These are phyloP conservation scores for Cryptococcus sp. DNA, from an alignment of 1,284 basidiomycete genomes.

Conservation along the genomic window DNA sequence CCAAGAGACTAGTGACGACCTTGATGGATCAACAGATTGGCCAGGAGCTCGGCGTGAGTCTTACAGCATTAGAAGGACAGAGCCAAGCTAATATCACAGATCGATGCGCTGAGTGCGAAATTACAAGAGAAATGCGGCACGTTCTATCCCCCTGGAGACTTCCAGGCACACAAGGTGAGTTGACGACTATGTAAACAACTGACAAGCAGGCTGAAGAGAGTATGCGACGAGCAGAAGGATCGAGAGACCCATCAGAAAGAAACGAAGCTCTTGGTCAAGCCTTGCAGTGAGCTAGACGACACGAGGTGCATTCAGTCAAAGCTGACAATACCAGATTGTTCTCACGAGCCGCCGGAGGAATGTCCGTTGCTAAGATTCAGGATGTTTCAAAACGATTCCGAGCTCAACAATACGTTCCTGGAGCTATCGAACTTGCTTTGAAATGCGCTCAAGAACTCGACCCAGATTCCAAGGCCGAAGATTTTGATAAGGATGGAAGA, in stretches of 20 bases:
- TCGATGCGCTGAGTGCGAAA: conserved; percentile 92
- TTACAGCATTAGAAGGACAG: not conserved
- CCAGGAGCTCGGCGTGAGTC: conserved; percentile 81
- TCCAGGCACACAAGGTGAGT: conserved; percentile 87
- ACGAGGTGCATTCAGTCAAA: conserved; percentile 3
- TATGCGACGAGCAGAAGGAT: conserved; percentile 82
- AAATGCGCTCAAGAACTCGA: conserved; percentile 79
- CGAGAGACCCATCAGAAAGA: conserved; percentile 65
- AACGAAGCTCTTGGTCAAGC: conserved; percentile 75
- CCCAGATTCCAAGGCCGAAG: conserved; percentile 67
- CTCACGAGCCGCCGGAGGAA: conserved; percentile 61
- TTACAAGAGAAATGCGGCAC: conserved; percentile 91
- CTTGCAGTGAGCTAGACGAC: conserved; percentile 56
- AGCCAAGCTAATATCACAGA: conserved; percentile 51
- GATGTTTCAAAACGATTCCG: conserved; percentile 84
- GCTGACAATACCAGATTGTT: conserved; percentile 60
- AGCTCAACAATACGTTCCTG: conserved; percentile 69
- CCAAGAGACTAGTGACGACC: conserved; percentile 84
- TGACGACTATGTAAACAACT: not conserved
- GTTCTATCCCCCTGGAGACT: conserved; percentile 97
- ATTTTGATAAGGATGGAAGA: conserved; percentile 68
- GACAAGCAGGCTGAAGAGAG: conserved; percentile 79
- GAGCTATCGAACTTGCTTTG: conserved; percentile 81
- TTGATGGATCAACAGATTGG: conserved; percentile 97
- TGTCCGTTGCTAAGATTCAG: conserved; percentile 64